A percentile compares a stretch with the other conserved stretches of the same genome.
Evolutionary conservation across 495 filamentous ascomycete genomes (phyloP).

Genomic region (Hyaloscypha variabilis): DNA sequence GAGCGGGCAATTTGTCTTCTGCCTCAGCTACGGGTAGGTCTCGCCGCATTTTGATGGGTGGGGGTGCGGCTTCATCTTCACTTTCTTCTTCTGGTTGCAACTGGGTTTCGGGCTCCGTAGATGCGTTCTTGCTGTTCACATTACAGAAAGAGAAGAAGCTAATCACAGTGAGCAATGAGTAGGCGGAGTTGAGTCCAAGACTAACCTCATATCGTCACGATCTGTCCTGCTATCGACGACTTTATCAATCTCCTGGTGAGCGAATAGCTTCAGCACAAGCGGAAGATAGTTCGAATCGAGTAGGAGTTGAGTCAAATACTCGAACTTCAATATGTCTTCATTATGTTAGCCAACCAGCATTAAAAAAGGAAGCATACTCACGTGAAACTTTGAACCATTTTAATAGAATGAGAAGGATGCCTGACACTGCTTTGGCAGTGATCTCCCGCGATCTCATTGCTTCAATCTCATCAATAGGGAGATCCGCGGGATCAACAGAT

Average conservation of each 20-base stretch:
- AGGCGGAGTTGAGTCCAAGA: neutral
- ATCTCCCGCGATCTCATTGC: conserved; percentile 81
- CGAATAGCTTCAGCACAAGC: conserved; percentile 87
- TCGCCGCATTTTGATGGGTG: conserved; percentile 64
- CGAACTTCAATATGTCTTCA: conserved; percentile 89
- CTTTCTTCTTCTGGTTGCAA: conserved; percentile 25
- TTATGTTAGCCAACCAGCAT: conserved; percentile 34
- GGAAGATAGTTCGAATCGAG: conserved; percentile 94
- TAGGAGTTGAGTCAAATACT: conserved; percentile 91
- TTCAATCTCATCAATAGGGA: conserved; percentile 72
- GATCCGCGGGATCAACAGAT: conserved; percentile 41
- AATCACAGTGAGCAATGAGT: neutral
- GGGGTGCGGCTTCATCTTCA: conserved; percentile 79
- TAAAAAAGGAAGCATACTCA: conserved; percentile 46
- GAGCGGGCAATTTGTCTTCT: conserved; percentile 34
- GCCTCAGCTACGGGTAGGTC: conserved; percentile 22
- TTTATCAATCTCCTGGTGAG: conserved; percentile 87
- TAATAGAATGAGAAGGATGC: conserved; percentile 77
- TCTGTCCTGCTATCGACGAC: conserved; percentile 85
- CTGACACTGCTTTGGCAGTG: conserved; percentile 85
- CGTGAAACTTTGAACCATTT: conserved; percentile 98
- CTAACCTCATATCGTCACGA: conserved; percentile 78
- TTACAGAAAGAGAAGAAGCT: conserved; percentile 93
- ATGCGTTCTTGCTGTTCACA: conserved; percentile 27
- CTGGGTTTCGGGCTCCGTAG: neutral